Evolutionary conservation across 1,284 basidiomycete species (phyloP).

Genomic region (Taiwanofungus camphoratus): DNA sequence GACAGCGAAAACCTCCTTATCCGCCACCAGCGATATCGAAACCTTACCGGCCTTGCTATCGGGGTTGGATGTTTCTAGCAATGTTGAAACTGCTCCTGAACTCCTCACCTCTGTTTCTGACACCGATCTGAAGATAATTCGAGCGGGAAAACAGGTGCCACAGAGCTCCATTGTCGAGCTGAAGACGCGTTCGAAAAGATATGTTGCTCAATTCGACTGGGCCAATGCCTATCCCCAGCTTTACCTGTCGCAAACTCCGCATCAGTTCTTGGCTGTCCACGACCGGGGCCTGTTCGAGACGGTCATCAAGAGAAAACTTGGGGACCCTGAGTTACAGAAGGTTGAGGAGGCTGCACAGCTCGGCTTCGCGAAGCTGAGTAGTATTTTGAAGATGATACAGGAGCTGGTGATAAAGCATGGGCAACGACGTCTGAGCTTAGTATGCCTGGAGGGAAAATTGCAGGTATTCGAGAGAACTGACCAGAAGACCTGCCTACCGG

Average conservation of each 20-base stretch:
- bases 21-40: conserved; percentile 27
- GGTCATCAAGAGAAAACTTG: conserved; percentile 35
- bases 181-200: conserved; percentile 34
- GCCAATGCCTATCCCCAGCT: conserved; percentile 44
- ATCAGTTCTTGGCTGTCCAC: conserved; percentile 46
- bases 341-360: conserved; percentile 28
- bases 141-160: conserved; percentile 37
- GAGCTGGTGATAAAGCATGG: conserved; percentile 39
- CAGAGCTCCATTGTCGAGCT: conserved; percentile 43
- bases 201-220: conserved; percentile 36
- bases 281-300: conserved; percentile 36
- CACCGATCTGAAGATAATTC: conserved; percentile 30
- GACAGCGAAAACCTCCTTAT: neutral
- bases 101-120: neutral
- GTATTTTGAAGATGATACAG: conserved; percentile 35
- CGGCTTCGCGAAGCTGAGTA: conserved; percentile 36
- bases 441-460: conserved; percentile 37
- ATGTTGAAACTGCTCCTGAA: conserved; percentile 7
- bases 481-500: conserved; percentile 30
- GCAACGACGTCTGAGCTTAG: conserved; percentile 37
- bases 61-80: conserved; percentile 21
- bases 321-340: conserved; percentile 28
- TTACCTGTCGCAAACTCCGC: conserved; percentile 47
- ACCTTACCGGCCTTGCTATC: conserved; percentile 31
- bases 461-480: conserved; percentile 37